Percentiles rank a stretch among this genome's conserved stretches.
Evolutionary conservation across 2,329 filamentous ascomycete genomes (phyloP).

Genomic region (Phialemonium atrogriseum): DNA sequence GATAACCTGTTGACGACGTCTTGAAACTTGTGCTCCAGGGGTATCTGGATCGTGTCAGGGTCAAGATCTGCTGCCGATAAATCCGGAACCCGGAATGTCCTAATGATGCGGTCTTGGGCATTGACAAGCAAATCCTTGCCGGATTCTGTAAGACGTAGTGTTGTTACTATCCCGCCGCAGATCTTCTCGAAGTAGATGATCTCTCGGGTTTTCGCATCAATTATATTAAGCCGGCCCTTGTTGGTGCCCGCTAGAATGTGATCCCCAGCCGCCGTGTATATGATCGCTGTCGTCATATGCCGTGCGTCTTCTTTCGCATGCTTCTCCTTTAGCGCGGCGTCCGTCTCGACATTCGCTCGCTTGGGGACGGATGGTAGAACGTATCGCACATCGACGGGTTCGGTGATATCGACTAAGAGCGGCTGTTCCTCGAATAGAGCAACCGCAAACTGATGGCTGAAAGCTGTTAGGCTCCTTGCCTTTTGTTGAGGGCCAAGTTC

Average conservation of each 20-base stretch:
- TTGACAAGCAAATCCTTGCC: constrained; percentile 87
- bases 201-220: constrained; percentile 70
- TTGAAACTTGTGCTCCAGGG: constrained; percentile 96
- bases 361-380: constrained; percentile 75
- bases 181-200: constrained; percentile 87
- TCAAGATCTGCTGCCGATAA: constrained; percentile 61
- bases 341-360: constrained; percentile 60
- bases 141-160: constrained; percentile 74
- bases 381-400: constrained; percentile 62
- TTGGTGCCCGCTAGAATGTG: constrained; percentile 90
- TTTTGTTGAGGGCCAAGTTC: too few relatives aligned
- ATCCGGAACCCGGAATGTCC: constrained; percentile 85
- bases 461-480: too few relatives aligned
- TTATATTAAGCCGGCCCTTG: constrained; percentile 94
- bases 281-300: constrained; percentile 85
- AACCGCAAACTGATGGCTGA: constrained; percentile 77
- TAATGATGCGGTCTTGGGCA: constrained; percentile 87
- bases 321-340: constrained; percentile 68
- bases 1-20: constrained; percentile 91
- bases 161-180: constrained; percentile 79
- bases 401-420: constrained; percentile 72
- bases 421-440: constrained; percentile 92
- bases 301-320: constrained; percentile 87
- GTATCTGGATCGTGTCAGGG: constrained; percentile 76
- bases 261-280: constrained; percentile 78